Evolutionary conservation across 1,284 basidiomycete genomes (phyloP), one percentile per base, ranked within the genome.

Genomic region (Leccinum cinnamomeum): DNA sequence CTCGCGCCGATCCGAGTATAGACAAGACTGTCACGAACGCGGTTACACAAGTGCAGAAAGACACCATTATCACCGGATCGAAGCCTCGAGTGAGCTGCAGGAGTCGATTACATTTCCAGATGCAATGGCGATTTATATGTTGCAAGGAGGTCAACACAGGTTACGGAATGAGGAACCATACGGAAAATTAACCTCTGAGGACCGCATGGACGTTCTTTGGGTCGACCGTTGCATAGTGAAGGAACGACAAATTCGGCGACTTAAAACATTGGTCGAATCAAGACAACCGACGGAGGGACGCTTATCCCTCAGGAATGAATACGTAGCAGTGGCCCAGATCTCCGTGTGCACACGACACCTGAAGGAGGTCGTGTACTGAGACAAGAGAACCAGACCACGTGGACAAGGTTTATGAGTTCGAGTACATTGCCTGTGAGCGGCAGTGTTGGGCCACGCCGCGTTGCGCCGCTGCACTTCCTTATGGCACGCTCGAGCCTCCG

Each of bases 81-180:
- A 63, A 23, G 44, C 37, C 51, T 54, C 7, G 41, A 30, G 30
- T 18, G 59, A 59, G 61, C 23, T 62, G 62, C 1, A 44, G 60
- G 59, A 54, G 57, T 39, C 41, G 51, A 28, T 56, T 57, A 18
- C 20, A 18, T 51, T 10, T 41, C 28, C 25, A 20, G 28, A 58
- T 51, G 35, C 39, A 20, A 53, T 48, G 57, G 20, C 39, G 14
- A 44, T 64, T 65, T 72, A 65, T 75, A 69, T 89, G 39, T n/a
- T 16, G n/a, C 14, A 44, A 16, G 37, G 25, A 39, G 12, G 44
- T 44, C 41, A 23, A n/a, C 30, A 37, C 8, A 55, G 5, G 48
- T 44, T 50, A 57, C 39, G 50, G 23, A 30, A 59, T 33, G 56
- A 61, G 39, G 50, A 37, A 25, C 7, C 6, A 48, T 53, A 18